These are phyloP conservation scores for Diplosphaera chodatii DNA, from an alignment of 139 green algal genomes.

Conservation along the genomic window DNA sequence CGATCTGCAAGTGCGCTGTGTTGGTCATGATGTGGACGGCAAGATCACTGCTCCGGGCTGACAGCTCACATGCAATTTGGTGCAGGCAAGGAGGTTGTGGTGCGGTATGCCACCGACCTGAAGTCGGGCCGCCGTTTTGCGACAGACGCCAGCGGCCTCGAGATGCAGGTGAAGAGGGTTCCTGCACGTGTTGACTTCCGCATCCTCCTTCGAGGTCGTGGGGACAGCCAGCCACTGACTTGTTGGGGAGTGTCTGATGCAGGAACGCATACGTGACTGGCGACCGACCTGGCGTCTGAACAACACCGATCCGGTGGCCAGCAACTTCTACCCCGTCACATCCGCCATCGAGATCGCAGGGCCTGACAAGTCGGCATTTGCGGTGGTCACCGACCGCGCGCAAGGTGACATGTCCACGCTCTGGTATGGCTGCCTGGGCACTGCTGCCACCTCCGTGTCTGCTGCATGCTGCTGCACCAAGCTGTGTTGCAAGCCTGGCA, in stretches of 20 bases:
- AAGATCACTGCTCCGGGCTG: no score
- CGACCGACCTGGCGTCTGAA: slow-evolving; percentile 56
- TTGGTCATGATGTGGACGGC: no score
- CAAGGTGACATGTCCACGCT: no score
- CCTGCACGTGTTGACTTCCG: no score
- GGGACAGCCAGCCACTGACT: no score
- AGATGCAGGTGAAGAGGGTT: slow-evolving; percentile 36
- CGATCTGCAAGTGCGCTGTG: no score
- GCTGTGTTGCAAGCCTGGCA: no score
- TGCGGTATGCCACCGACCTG: slow-evolving; percentile 21
- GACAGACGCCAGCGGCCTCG: slow-evolving; percentile 68
- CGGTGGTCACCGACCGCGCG: slow-evolving; percentile 54
- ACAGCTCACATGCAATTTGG: no score
- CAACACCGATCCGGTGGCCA: slow-evolving; percentile 42
- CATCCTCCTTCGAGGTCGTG: no score
- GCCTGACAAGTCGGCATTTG: slow-evolving; percentile 17
- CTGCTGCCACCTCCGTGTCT: not conserved
- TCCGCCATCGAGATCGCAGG: slow-evolving; percentile 39
- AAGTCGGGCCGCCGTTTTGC: slow-evolving; percentile 30
- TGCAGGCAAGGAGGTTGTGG: slow-evolving; percentile 42
- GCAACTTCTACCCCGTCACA: slow-evolving; percentile 78
- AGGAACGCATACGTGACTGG: slow-evolving; percentile 27
- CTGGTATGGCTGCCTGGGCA: no score
- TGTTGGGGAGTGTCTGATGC: no score
- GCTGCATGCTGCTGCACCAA: no score